Evolutionary conservation across 176 grass and related monocot genomes (phyloP).

Genomic region (barley (Hordeum vulgare)): DNA sequence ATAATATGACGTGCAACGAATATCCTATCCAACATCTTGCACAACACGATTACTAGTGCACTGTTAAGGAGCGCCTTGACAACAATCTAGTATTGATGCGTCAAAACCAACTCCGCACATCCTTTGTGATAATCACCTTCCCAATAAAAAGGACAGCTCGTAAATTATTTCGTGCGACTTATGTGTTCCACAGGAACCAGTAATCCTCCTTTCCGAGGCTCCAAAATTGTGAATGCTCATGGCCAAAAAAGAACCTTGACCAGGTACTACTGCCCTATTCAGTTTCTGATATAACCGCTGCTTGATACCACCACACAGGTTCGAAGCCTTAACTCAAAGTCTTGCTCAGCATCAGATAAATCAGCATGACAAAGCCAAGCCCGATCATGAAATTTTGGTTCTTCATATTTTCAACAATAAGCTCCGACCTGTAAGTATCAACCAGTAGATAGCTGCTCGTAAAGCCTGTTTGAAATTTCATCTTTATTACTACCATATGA

Average conservation of each 20-base stretch:
- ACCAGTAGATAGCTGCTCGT: constrained; percentile 99
- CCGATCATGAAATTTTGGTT: constrained; percentile 50
- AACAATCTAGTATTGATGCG: neutral
- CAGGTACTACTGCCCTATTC: neutral
- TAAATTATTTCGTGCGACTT: neutral
- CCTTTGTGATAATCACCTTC: neutral
- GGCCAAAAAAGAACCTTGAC: neutral
- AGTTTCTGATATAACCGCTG: neutral
- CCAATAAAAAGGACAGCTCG: neutral
- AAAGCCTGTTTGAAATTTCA: constrained; percentile 91
- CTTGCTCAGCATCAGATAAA: constrained; percentile 66
- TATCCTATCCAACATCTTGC: neutral
- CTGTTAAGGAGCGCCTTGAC: too few species aligned
- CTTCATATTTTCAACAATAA: constrained; percentile 47
- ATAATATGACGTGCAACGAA: neutral
- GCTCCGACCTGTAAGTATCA: constrained; percentile 93
- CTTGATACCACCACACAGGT: neutral
- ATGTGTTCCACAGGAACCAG: neutral
- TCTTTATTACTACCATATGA: constrained; percentile 52
- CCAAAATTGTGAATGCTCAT: neutral
- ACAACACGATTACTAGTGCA: neutral
- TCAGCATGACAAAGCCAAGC: constrained; percentile 44
- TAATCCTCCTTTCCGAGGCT: neutral
- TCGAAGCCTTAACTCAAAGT: constrained; percentile 28
- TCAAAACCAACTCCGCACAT: neutral